Base-by-base conservation (phyloP, 768 basidiomycete genomes). In the Leccinum uliginosum region DNA sequence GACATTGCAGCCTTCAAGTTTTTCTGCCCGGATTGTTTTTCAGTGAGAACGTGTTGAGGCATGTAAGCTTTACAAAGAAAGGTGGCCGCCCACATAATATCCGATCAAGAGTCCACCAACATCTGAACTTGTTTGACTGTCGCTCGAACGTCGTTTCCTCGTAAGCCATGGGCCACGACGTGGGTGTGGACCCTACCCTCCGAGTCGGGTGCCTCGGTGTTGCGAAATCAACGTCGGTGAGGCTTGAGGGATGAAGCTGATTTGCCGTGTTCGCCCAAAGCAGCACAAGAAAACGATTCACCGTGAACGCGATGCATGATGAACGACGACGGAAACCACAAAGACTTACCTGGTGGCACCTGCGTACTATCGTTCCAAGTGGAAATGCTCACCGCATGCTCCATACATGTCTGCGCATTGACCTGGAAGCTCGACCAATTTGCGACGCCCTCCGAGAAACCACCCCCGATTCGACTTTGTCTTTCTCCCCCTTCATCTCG, bases 401-500 rank as follows among this genome's bases (percentile, higher is more conserved):
- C 51, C 52, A 45, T 5, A n/a, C 75, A 56, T 72, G 73, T 32
- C 65, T 78, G 12, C 5, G 51, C 56, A 10, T 48, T 53, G 2
- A 51, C 58, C 30, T 0, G 30, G 30, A 30, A 30, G 30, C 6
- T 54, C 64, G 44, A 55, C 66, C 10, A 50, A 51, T 26, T 46
- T 75, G 53, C 59, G 62, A 63, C 19, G 17, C 47, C 17, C 26
- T 66, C 6, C 15, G 11, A 46, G 63, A 54, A 49, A 53, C 64
- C 14, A 60, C 44, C 76, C 75, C 9, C 80, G 73, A 60, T 74
- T 76, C 0, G 86, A 84, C 62, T 53, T 87, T 17, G 75, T 73
- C 1, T 86, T 82, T 82, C 72, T 86, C 51, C 75, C 76, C 44
- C 66, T 74, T 24, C 62, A 78, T 53, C 83, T 86, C 66, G 75